Evolutionary conservation across 768 basidiomycete species (phyloP), one percentile per base, ranked within the genome.

Genomic region (Suillus plorans): DNA sequence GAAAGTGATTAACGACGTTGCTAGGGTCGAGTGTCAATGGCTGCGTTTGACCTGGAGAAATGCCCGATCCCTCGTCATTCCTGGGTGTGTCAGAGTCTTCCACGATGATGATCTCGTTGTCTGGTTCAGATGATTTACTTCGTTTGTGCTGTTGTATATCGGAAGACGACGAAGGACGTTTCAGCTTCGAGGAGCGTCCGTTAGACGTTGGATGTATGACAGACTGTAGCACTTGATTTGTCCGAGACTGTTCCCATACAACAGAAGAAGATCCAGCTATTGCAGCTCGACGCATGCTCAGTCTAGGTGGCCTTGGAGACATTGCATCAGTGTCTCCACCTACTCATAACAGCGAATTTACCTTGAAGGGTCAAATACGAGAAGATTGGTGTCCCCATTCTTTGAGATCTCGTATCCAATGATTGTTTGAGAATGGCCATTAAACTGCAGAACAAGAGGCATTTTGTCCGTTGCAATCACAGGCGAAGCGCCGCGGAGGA

Each of bases 391-490:
- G 14, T 78, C 74, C 8, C 87, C 89, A 18, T 79, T 79, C 68
- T 82, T 85, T 61, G 79, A 80, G 45, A 88, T 76, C 74, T 96
- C 93, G 69, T 90, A 95, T 2, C 95, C 95, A 3, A 97, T 82
- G 14, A 97, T 86, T 5, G 90, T 89, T 31, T 91, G 78, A n/a
- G 95, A 97, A 77, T 97, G 95, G 0, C 94, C 93, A 8, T 82
- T 74, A 70, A 92, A 88, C 79, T 97, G 89, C 59, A 97, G 79
- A 50, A 97, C 89, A 37, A 97, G 71, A 10, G 95, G 95, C 85
- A 94, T 88, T 69, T 84, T 86, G 25, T 85, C 75, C 0, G 91
- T 89, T 34, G 80, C 73, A 12, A 80, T 69, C 9, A 95, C 81
- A 5, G 88, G 81, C 0, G 81, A 78, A 2, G 83, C 81, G 1